Conservation (phyloP, 1,284 basidiomycete genomes). For the Moesziomyces sp. region DNA sequence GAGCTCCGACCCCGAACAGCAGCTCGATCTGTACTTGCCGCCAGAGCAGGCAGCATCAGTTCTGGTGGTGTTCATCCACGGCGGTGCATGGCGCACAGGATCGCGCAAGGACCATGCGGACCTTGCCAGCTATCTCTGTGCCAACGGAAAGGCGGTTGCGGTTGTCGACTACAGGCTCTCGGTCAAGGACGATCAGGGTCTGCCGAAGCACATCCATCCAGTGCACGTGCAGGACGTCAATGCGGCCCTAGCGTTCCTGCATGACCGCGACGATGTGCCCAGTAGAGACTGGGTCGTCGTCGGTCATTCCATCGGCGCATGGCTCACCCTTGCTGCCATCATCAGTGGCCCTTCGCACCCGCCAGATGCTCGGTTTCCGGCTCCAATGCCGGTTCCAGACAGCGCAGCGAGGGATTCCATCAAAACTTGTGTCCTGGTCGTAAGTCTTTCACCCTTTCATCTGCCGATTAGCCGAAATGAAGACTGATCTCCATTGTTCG, state of each 20-base stretch:
- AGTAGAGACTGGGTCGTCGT: conserved; percentile 20
- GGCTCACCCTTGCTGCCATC: conserved; percentile 33
- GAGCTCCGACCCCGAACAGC: conserved; percentile 31
- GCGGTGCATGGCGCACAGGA: conserved; percentile 51
- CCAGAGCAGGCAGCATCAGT: conserved; percentile 1
- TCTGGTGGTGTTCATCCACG: conserved; percentile 39
- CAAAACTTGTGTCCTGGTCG: conserved; percentile 37
- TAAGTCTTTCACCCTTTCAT: conserved; percentile 11
- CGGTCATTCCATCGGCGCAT: conserved; percentile 47
- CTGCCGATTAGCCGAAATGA: not conserved
- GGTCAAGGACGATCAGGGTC: conserved; percentile 16
- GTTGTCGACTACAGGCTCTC: conserved; percentile 47
- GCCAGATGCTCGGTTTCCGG: conserved; percentile 6
- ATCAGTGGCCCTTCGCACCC: conserved; percentile 2
- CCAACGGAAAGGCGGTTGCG: conserved; percentile 31
- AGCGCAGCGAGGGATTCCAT: conserved; percentile 7
- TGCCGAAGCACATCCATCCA: conserved; percentile 24
- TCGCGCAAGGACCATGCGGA: conserved; percentile 32
- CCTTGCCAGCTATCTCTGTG: conserved; percentile 22
- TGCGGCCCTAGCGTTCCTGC: conserved; percentile 32
- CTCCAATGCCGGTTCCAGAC: conserved; percentile 17
- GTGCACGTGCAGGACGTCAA: conserved; percentile 35
- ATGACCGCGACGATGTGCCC: conserved; percentile 11
- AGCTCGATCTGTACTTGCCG: conserved; percentile 41
- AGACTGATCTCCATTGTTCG: not conserved